phyloP scores from a whole-genome alignment of 2,329 filamentous ascomycete genomes.

The Paradendryphiella salina region DNA sequence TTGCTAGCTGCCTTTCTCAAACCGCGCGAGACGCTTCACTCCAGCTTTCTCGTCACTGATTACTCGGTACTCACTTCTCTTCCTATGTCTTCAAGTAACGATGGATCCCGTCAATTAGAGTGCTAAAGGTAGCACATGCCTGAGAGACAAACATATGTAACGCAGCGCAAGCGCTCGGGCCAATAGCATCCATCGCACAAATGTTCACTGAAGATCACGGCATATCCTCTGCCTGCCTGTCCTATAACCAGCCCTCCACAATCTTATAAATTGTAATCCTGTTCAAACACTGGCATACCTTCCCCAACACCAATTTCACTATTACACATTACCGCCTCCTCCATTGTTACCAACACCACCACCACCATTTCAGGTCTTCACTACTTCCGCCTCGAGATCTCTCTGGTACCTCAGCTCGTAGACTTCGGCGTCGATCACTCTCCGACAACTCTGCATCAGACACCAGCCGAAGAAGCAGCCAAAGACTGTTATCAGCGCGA shows the following conservation, averaged over 20 bases:
- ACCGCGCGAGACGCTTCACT: no score
- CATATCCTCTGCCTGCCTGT: not conserved
- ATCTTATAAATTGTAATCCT: no score
- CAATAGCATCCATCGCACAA: not conserved
- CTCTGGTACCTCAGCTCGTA: constrained; percentile 8
- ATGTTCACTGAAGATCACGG: not conserved
- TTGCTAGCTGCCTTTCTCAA: not conserved
- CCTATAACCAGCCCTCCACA: no score
- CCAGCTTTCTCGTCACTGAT: no score
- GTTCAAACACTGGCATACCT: not conserved
- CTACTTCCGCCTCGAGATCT: constrained; percentile 8
- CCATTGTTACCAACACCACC: not conserved
- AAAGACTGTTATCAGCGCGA: constrained; percentile 21
- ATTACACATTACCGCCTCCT: not conserved
- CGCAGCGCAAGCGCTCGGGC: not conserved
- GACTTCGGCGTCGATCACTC: constrained; percentile 21
- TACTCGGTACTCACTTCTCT: not conserved
- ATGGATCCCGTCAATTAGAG: not conserved
- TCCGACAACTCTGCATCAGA: constrained; percentile 18
- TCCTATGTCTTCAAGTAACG: not conserved
- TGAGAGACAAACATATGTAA: not conserved
- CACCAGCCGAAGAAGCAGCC: constrained; percentile 23
- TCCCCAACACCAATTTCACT: not conserved
- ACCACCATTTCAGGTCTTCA: not conserved
- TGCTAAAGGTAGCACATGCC: not conserved